These are phyloP conservation scores for Microstegium vimineum DNA, from an alignment of 176 grass and related monocot genomes.

Conservation along the genomic window DNA sequence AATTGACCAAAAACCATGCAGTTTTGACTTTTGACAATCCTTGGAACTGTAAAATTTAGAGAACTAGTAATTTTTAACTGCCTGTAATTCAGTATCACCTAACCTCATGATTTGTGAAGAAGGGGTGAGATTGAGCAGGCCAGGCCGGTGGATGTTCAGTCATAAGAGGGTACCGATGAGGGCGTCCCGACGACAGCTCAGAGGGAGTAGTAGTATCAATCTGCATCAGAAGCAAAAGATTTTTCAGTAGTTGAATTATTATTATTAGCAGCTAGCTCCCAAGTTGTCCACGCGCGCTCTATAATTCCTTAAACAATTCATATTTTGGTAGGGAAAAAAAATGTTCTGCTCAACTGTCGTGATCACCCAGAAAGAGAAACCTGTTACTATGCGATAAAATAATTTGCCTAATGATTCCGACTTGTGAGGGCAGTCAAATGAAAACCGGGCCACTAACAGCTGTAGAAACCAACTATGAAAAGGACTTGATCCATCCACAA, in stretches of 20 bases:
- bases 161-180: conserved; percentile 23
- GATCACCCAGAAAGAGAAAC: conserved; percentile 15
- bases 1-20: neutral
- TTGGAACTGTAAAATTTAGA: neutral
- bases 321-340: neutral
- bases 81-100: neutral
- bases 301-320: conserved; percentile 2
- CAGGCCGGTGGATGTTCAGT: conserved; percentile 50
- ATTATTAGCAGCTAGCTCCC: neutral
- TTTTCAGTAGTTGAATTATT: conserved; percentile 30
- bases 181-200: conserved; percentile 25
- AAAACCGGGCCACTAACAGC: neutral
- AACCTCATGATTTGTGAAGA: conserved; percentile 68
- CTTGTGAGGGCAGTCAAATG: neutral
- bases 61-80: neutral
- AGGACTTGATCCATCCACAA: conserved; percentile 24
- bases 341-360: neutral
- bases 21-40: neutral
- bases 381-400: conserved; percentile 21
- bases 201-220: conserved; percentile 42
- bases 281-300: neutral
- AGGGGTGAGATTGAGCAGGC: conserved; percentile 44
- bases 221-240: conserved; percentile 38
- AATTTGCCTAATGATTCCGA: conserved; percentile 13
- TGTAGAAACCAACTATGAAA: conserved; percentile 30